Evolutionary conservation across 306 rosid species (phyloP), one percentile per base, ranked within the genome.

Genomic region (Glycyrrhiza uralensis): DNA sequence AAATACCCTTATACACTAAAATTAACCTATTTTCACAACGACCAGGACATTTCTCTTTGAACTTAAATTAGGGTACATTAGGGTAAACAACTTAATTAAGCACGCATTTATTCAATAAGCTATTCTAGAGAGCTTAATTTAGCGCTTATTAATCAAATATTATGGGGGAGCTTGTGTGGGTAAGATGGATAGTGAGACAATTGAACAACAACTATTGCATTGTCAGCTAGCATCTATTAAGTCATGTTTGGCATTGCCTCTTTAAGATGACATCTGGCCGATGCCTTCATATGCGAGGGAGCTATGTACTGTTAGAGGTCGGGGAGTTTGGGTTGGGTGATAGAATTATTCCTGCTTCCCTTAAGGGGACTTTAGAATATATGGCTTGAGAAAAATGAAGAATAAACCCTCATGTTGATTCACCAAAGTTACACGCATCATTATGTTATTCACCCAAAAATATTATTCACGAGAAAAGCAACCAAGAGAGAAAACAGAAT

Each of bases 301-400:
- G 24, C 35, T 36, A 52, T 69, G 55, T 14, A 20, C 33, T 24
- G 54, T 23, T 36, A 26, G 24, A 9, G 14, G 9, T 32, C 12
- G 45, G 64, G 28, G 41, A 30, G 28, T 11, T 69, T 70, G 54
- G 38, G 63, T 70, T 70, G 38, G 63, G 19, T 29, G 41, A 61
- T 54, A 23, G 41, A 26, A 12, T 30, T 10, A 23, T 23, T 35
- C 46, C 3, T 52, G 38, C 63, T 67, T 56, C 15, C 50, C 46
- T 72, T 47, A 33, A 33, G 36, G 28, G 15, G 38, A 45, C 58
- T 29, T 20, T 56, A 28, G 35, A 17, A 4, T 55, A 15, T 28
- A 2, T 71, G 52, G 66, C 14, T 71, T 17, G 20, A n/a, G n/a
- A n/a, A n/a, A n/a, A n/a, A n/a, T n/a, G n/a, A n/a, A n/a, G n/a